A percentile compares a stretch with the other conserved stretches of the same genome.
Conservation (phyloP, 2,329 filamentous ascomycete species). For the Aspergillus brasiliensis region DNA sequence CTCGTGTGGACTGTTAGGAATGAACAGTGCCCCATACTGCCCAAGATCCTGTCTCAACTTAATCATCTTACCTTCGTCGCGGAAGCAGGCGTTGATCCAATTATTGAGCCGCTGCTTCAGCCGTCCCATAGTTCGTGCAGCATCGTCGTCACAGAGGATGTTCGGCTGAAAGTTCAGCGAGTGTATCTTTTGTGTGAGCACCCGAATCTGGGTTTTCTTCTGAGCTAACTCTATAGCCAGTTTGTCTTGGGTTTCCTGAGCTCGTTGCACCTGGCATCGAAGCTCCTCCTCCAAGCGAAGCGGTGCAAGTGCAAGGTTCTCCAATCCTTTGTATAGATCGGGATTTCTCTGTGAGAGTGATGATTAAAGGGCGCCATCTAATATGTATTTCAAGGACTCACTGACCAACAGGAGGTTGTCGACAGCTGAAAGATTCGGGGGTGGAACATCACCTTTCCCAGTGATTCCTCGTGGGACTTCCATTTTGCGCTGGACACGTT, state of each 20-base stretch:
- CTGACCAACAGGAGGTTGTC: neutral
- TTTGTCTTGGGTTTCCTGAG: no score
- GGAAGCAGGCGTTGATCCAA: constrained; percentile 20
- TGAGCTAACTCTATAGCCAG: neutral
- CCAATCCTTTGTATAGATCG: neutral
- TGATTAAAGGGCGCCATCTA: no score
- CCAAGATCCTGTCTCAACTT: neutral
- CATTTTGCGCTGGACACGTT: no score
- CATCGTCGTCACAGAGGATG: constrained; percentile 18
- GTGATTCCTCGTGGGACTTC: neutral
- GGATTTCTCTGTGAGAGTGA: neutral
- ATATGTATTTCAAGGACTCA: no score
- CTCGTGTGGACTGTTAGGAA: neutral
- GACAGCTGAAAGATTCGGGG: neutral
- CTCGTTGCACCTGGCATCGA: no score
- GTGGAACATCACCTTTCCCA: neutral
- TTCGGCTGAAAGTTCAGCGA: neutral
- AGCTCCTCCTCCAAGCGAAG: neutral
- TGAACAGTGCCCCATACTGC: neutral
- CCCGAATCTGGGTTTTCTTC: constrained; percentile 13
- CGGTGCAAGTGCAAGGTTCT: neutral
- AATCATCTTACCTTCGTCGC: neutral
- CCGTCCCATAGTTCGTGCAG: constrained; percentile 6
- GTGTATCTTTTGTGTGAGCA: constrained; percentile 6
- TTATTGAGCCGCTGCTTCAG: constrained; percentile 15